Conservation (phyloP, 176 grass and related monocot genomes). For the Rhipidocladum racemiflorum region DNA sequence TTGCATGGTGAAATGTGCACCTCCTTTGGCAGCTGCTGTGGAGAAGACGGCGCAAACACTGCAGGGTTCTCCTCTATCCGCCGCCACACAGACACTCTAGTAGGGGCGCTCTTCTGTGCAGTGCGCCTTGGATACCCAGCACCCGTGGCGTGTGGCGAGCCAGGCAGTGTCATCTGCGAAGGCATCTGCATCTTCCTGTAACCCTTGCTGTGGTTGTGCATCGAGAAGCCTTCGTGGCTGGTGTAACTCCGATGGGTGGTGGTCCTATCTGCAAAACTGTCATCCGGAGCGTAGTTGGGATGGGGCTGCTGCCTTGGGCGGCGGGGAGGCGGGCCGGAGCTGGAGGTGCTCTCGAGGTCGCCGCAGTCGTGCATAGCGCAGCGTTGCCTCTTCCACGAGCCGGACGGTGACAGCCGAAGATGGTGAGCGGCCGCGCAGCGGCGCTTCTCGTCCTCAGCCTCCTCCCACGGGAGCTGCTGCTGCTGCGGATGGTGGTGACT, state of each 20-base stretch:
- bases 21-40: conserved; percentile 11
- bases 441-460: conserved; percentile 15
- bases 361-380: conserved; percentile 8
- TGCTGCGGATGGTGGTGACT: background rate
- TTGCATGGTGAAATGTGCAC: conserved; percentile 48
- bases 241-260: conserved; percentile 12
- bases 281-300: conserved; percentile 19
- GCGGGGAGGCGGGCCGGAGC: conserved; percentile 31
- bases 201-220: conserved; percentile 45
- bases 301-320: conserved; percentile 28
- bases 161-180: conserved; percentile 8
- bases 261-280: conserved; percentile 43
- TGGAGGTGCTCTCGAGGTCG: conserved; percentile 52
- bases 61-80: conserved; percentile 71
- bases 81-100: conserved; percentile 81
- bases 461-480: conserved; percentile 37
- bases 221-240: conserved; percentile 6
- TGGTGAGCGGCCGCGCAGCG: conserved; percentile 2
- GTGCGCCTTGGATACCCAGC: conserved; percentile 21
- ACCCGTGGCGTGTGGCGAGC: conserved; percentile 7
- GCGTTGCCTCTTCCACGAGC: conserved; percentile 32
- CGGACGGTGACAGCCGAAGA: conserved; percentile 8
- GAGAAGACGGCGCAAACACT: conserved; percentile 31
- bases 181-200: conserved; percentile 50
- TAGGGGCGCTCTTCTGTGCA: conserved; percentile 45